Base-by-base conservation (phyloP, 202 grass and related monocot species). In the Elaeis oleifera region DNA sequence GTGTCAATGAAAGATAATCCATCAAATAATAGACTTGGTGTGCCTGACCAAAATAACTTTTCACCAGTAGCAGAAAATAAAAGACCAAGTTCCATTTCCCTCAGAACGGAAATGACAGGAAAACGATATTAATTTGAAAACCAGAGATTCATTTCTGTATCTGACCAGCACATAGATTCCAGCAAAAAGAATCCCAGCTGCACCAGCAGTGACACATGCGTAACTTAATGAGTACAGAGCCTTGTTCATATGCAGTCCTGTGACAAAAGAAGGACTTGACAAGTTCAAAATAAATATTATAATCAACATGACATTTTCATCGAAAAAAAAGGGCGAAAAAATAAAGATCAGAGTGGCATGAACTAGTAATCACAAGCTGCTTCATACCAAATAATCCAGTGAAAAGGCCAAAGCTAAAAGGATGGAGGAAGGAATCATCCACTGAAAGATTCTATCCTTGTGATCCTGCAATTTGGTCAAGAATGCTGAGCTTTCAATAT, bases 211-310 rank as follows among this genome's bases (percentile, higher is more conserved):
- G 60, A 73, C 75, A 3, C 81, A 77, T 16, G 95, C 81, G 66
- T 94, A 99, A 48, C 88, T 99, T 49, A 82, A 58, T 3, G 83
- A 84, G 78, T 99, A 99, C 57, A 99, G 21, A 49, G 88, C 75
- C 64, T 99, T 99, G 23, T 99, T 99, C 88, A 99, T 89, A 16
- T 16, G 58, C 54, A 74, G 53, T 60, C 52, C 70, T 73, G 18
- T 32, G 53, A 44, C 36, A 36, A 36, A 11, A 44, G 8, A 44
- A 13, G 3, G 0, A 13, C 13, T 44, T 13, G 11, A 44, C 3
- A 44, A 14, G 36, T 44, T 44, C 8, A 44, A 44, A 44, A 44
- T 31, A 6, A 31, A 5, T 31, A 31, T 31, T 31, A 31, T 31
- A 31, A 31, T 31, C 28, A 31, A 31, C 5, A 31, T 31, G 28